Evolutionary conservation across 805 yeast species (phyloP).

Genomic region (Saitoella complicata): DNA sequence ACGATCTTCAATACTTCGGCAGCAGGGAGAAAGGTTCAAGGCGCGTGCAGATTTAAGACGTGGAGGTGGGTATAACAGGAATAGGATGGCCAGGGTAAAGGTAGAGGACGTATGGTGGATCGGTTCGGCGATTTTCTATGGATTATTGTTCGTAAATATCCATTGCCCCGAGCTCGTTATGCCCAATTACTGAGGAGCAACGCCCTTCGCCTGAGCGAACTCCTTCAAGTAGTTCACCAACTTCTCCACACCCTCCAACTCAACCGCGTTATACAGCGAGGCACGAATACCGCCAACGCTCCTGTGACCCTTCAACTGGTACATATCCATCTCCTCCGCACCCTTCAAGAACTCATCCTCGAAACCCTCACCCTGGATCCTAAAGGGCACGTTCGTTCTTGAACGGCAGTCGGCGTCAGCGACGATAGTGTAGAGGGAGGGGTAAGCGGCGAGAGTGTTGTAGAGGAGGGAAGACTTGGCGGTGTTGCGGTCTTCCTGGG

Average conservation of each 20-base stretch:
- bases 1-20: too few species aligned
- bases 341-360: slow-evolving; percentile 56
- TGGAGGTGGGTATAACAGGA: too few species aligned
- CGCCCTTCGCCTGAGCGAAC: slow-evolving; percentile 32
- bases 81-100: too few species aligned
- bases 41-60: too few species aligned
- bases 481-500: slow-evolving; percentile 40
- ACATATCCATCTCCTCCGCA: slow-evolving; percentile 42
- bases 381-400: slow-evolving; percentile 87
- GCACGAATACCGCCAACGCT: slow-evolving; percentile 96
- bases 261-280: slow-evolving; percentile 73
- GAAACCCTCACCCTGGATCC: slow-evolving; percentile 39
- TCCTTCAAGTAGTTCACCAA: slow-evolving; percentile 41
- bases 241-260: slow-evolving; percentile 39
- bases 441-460: slow-evolving; percentile 43
- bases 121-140: too few species aligned
- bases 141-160: too few species aligned
- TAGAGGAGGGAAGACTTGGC: slow-evolving; percentile 53
- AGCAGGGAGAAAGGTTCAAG: too few species aligned
- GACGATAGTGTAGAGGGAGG: slow-evolving; percentile 43
- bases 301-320: slow-evolving; percentile 88
- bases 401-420: slow-evolving; percentile 55
- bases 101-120: too few species aligned
- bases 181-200: too few species aligned
- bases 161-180: too few species aligned